Conservation (phyloP, 306 rosid species). For the Acacia confusa region DNA sequence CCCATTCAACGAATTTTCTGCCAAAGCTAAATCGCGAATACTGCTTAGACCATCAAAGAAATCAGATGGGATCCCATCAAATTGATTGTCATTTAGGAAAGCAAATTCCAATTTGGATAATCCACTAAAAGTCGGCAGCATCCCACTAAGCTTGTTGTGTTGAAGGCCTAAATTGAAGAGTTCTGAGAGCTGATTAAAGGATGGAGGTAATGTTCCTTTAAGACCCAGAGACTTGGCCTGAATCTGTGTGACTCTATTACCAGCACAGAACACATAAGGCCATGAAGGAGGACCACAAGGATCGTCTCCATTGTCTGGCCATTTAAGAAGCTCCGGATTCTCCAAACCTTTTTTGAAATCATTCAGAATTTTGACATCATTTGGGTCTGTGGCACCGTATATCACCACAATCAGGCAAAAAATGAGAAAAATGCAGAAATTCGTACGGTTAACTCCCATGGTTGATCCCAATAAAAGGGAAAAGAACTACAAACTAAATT, state of each 20-base stretch:
- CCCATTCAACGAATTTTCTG: conserved; percentile 55
- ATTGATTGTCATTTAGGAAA: conserved; percentile 61
- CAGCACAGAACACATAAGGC: conserved; percentile 67
- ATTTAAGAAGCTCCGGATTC: conserved; percentile 66
- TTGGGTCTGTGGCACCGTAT: conserved; percentile 51
- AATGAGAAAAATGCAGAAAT: conserved; percentile 28
- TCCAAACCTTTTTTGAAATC: conserved; percentile 65
- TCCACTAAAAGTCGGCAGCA: conserved; percentile 65
- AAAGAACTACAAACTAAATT: neutral
- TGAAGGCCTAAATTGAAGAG: conserved; percentile 76
- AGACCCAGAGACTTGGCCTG: conserved; percentile 71
- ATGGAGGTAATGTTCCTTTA: conserved; percentile 61
- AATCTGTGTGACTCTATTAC: conserved; percentile 71
- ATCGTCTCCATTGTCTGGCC: conserved; percentile 66
- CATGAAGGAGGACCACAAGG: conserved; percentile 80
- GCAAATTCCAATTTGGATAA: conserved; percentile 63
- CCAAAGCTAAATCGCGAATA: conserved; percentile 57
- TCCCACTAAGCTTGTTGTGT: conserved; percentile 58
- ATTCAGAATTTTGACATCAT: conserved; percentile 63
- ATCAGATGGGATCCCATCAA: conserved; percentile 64
- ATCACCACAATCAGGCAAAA: conserved; percentile 29
- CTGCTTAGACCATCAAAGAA: conserved; percentile 67
- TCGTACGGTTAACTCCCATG: conserved; percentile 34
- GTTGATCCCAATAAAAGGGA: neutral
- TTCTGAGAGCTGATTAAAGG: conserved; percentile 61